Evolutionary conservation across 768 basidiomycete species (phyloP).

Genomic region (Sporobolomyces pararoseus): DNA sequence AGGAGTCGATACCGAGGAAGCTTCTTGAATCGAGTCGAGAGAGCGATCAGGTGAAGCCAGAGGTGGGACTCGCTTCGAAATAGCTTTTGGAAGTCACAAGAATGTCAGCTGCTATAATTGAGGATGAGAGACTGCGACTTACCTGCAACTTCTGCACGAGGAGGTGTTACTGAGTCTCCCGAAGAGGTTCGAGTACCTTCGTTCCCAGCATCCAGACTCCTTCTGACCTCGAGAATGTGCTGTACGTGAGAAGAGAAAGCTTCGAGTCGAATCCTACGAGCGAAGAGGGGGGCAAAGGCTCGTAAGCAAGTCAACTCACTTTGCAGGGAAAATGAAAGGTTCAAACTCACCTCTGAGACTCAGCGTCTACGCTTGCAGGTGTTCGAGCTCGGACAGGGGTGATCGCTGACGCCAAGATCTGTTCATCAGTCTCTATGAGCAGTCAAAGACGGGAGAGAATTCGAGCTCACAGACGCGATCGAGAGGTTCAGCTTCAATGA

Average conservation of each 20-base stretch:
- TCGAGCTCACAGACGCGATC: too few species aligned
- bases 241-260: constrained; percentile 15
- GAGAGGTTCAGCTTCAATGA: constrained; percentile 17
- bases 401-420: background rate
- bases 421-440: too few species aligned
- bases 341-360: constrained; percentile 1
- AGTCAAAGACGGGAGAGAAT: too few species aligned
- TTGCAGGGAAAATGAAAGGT: background rate
- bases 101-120: too few species aligned
- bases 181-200: too few species aligned
- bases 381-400: constrained; percentile 1
- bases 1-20: too few species aligned
- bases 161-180: too few species aligned
- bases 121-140: too few species aligned
- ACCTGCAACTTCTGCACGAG: background rate
- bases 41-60: background rate
- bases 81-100: too few species aligned
- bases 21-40: background rate
- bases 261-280: constrained; percentile 17
- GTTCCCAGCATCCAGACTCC: too few species aligned
- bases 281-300: background rate
- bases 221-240: constrained; percentile 16
- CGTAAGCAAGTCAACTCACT: background rate
- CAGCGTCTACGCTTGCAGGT: background rate
- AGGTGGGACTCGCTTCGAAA: too few species aligned